Base-by-base conservation (phyloP, 1,284 basidiomycete genomes). In the Flammula alnicola region DNA sequence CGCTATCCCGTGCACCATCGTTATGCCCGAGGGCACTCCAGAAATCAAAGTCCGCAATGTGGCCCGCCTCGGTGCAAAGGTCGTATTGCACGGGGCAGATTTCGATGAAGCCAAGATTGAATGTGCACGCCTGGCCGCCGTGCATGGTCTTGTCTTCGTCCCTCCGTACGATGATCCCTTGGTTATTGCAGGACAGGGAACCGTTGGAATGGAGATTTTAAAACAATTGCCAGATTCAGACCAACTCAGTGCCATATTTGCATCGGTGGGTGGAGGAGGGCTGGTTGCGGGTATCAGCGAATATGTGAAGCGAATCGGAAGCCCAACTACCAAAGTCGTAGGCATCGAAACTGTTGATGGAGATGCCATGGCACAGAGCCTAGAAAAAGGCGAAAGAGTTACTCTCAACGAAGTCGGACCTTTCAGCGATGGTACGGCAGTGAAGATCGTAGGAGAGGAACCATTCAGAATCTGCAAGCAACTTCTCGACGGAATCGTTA, bases 351-450 rank as follows among this genome's bases (percentile, higher is more conserved):
- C 97, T 1, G 66, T 91, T 40, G 97, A 99, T 66, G 96, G 86
- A 0, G 95, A 99, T 66, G 95, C 95, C 2, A 94, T 99, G 87
- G 81, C 82, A 10, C 78, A 80, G 63, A 95, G 92, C 66, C 67
- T 94, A 60, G 79, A 78, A 55, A 81, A 79, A 48, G 93, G 94
- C 5, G 80, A 93, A 59, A 79, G 95, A 22, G 86, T 97, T 0
- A 86, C 86, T 8, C 74, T 99, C 49, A 71, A 80, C 22, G 97
- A 99, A 65, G 95, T 98, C 1, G 97, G 97, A 4, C 90, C 95
- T 1, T 99, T 99, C 68, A 91, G 90, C 51, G 97, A 99, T 67
- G 97, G 97, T n/a, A 99, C 97, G 1, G 97, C 97, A 1, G 97
- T 99, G n/a, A 88, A 92, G 65, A 82, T 96, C 39, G 95, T 99